A percentile compares a stretch with the other conserved stretches of the same genome.
These are phyloP conservation scores for Trapa incisa DNA, from an alignment of 345 rosid genomes.

Conservation along the genomic window DNA sequence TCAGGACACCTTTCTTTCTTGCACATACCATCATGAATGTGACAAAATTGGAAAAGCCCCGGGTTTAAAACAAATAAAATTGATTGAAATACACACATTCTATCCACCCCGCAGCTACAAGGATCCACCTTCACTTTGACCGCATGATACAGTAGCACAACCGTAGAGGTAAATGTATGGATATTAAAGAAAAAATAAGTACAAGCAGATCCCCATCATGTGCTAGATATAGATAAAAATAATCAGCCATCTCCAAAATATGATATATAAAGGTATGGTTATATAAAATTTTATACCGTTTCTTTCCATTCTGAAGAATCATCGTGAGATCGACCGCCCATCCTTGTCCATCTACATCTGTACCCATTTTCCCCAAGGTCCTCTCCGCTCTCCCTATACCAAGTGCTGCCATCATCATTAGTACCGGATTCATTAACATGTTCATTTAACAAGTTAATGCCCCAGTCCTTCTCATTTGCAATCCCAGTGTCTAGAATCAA, in stretches of 20 bases:
- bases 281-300: slow-evolving; percentile 40
- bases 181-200: too few relatives aligned
- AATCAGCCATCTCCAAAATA: neutral
- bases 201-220: neutral
- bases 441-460: slow-evolving; percentile 70
- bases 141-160: too few relatives aligned
- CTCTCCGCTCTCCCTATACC: slow-evolving; percentile 88
- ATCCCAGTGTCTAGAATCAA: slow-evolving; percentile 77
- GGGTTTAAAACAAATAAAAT: too few relatives aligned
- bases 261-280: slow-evolving; percentile 1
- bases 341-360: slow-evolving; percentile 92
- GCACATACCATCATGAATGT: neutral
- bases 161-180: too few relatives aligned
- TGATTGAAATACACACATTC: too few relatives aligned
- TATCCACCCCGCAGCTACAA: too few relatives aligned
- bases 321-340: slow-evolving; percentile 83
- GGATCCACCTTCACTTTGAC: too few relatives aligned
- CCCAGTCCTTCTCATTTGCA: slow-evolving; percentile 99
- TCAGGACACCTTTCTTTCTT: neutral
- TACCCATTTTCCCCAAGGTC: slow-evolving; percentile 76
- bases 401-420: slow-evolving; percentile 84
- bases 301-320: slow-evolving; percentile 89
- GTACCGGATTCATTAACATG: slow-evolving; percentile 72
- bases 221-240: neutral
- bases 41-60: too few relatives aligned